Evolutionary conservation across 345 rosid genomes (phyloP), one percentile per base, ranked within the genome.

Genomic region (Mangifera indica): DNA sequence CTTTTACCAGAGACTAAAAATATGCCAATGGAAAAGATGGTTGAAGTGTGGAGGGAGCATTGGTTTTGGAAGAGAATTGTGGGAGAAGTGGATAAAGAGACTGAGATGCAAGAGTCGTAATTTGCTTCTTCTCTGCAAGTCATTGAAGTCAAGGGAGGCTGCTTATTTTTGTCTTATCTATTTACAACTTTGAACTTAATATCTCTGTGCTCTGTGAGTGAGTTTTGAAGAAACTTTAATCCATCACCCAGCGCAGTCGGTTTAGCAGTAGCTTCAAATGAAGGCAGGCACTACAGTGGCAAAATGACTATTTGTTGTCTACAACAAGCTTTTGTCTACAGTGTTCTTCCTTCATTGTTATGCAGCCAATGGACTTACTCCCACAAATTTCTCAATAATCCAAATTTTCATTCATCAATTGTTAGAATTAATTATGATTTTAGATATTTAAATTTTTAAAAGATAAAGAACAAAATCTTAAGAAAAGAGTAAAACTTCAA

Each of bases 281-380:
- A 42, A 44, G 77, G 24, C 1, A 73, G 56, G 69, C 60, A 75
- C n/a, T 84, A 69, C 74, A 81, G 77, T 37, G 93, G 91, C 48
- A 81, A 71, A 81, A 78, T 88, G 70, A 92, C 96, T 32, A 49
- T 88, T 87, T 69, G 93, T 90, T 14, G 78, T 89, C 34, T 72
- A n/a, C n/a, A n/a, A n/a, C n/a, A n/a, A n/a, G n/a, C n/a, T n/a
- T n/a, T n/a, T n/a, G n/a, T n/a, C n/a, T n/a, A n/a, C n/a, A n/a
- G n/a, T n/a, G n/a, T n/a, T n/a, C n/a, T n/a, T n/a, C n/a, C n/a
- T n/a, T n/a, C n/a, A n/a, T n/a, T n/a, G n/a, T n/a, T n/a, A n/a
- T n/a, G n/a, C n/a, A n/a, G n/a, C n/a, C n/a, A n/a, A n/a, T n/a
- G n/a, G n/a, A n/a, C n/a, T n/a, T n/a, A n/a, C n/a, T n/a, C n/a